Evolutionary conservation across 225 moss, liverwort and hornwort genomes (phyloP).

Genomic region (Sphagnum contortum): DNA sequence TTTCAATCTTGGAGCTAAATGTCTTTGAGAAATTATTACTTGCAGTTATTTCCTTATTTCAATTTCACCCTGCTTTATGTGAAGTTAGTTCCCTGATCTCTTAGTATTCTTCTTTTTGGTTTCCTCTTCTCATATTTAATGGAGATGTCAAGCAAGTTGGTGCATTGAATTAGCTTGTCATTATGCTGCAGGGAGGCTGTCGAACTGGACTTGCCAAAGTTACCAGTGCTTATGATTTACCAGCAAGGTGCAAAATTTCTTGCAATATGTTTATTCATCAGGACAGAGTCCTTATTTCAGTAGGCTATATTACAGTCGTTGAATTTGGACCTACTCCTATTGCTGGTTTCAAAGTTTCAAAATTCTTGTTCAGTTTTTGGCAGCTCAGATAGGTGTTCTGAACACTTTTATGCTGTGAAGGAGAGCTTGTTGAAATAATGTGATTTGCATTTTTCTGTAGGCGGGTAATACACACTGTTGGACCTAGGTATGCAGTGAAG

Average conservation of each 20-base stretch:
- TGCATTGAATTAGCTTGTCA: not conserved
- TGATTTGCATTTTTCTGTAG: constrained; percentile 26
- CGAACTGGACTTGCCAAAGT: constrained; percentile 97
- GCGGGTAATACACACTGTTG: constrained; percentile 96
- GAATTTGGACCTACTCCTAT: not conserved
- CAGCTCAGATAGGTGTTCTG: too few relatives aligned
- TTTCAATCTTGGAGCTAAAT: too few relatives aligned
- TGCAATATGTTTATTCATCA: not conserved
- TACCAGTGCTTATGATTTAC: constrained; percentile 90
- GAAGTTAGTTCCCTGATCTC: too few relatives aligned
- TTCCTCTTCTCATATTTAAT: too few relatives aligned
- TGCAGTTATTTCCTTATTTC: not conserved
- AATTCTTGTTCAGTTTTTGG: too few relatives aligned
- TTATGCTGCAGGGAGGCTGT: constrained; percentile 74
- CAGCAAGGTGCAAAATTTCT: constrained; percentile 63
- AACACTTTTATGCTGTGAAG: too few relatives aligned
- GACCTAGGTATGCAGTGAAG: constrained; percentile 89
- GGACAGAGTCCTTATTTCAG: not conserved
- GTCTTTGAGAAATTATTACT: not conserved
- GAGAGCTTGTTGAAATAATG: too few relatives aligned
- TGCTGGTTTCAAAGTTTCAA: not conserved
- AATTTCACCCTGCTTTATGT: too few relatives aligned
- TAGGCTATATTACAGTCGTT: not conserved
- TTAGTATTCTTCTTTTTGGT: too few relatives aligned
- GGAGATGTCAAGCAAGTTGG: too few relatives aligned